These are phyloP conservation scores for Teratosphaeria pseudoeucalypti DNA, from an alignment of 2,329 filamentous ascomycete species.

Conservation along the genomic window DNA sequence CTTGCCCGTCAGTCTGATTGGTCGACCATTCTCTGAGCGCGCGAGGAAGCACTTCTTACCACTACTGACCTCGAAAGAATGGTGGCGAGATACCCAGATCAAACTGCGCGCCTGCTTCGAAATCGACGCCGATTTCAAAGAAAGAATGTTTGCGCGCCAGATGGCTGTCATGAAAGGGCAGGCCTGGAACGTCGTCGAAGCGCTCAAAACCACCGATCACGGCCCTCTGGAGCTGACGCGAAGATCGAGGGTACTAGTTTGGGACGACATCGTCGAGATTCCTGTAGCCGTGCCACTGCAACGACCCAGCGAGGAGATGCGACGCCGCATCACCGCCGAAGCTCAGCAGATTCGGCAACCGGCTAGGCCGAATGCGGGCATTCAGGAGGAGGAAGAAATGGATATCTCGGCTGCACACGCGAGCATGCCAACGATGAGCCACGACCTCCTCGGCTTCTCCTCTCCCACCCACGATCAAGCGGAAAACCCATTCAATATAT, in stretches of 20 bases:
- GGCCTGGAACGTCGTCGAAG: conserved; percentile 98
- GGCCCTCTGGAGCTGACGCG: conserved; percentile 88
- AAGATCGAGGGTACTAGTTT: conserved; percentile 84
- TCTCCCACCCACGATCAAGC: conserved; percentile 13
- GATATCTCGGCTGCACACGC: conserved; percentile 70
- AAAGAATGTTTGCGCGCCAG: conserved; percentile 97
- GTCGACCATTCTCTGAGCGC: conserved; percentile 87
- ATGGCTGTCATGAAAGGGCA: conserved; percentile 99
- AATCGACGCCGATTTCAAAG: conserved; percentile 90
- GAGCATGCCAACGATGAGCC: conserved; percentile 41
- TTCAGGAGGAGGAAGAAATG: conserved; percentile 66
- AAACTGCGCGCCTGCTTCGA: conserved; percentile 80
- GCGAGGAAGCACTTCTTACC: conserved; percentile 94
- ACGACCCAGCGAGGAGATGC: conserved; percentile 73
- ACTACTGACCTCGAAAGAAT: conserved; percentile 81
- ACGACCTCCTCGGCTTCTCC: conserved; percentile 59
- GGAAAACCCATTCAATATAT: conserved; percentile 39
- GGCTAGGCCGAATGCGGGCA: conserved; percentile 8
- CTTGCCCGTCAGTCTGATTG: conserved; percentile 89
- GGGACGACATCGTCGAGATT: conserved; percentile 95
- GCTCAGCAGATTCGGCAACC: neutral
- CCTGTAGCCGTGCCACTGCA: conserved; percentile 88
- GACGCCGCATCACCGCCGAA: conserved; percentile 42
- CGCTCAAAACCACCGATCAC: conserved; percentile 82
- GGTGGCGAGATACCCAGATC: conserved; percentile 92